Base-by-base conservation (phyloP, 306 rosid species). In the Glycyrrhiza uralensis region DNA sequence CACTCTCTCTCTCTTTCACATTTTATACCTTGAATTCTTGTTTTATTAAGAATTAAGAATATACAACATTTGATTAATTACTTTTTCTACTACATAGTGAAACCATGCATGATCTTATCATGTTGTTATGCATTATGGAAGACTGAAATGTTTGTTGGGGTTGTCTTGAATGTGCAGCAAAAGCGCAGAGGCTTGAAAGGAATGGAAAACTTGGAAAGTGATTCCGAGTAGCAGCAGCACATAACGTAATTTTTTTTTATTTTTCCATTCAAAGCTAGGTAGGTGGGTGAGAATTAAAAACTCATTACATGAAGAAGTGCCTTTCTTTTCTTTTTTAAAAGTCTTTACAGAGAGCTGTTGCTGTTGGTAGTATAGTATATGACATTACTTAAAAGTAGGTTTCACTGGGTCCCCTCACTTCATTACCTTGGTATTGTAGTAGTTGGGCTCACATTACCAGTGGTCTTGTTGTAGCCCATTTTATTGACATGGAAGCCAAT, bases 171-270 rank as follows among this genome's bases (percentile, higher is more conserved):
- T 61, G 33, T 70, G 88, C 93, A 88, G 93, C 90, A 82, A 82
- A 88, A 88, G 81, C 71, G 85, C 76, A 82, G 89, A 71, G 93
- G 90, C 4, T 79, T 88, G 68, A 86, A 88, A 68, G 93, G 93
- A 78, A 77, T 86, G 89, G 89, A 84, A 74, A 75, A 64, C 78
- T 41, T 38, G 72, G 76, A 76, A 22, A 76, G 75, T 69, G 81
- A 71, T 14, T 71, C 80, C 18, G 81, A 80, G 59, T 55, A 71
- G n/a, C n/a, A 54, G 12, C 11, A 61, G 72, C 85, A 77, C 71
- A 72, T 74, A 33, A 77, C 6, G 13, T 41, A 35, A 47, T 56
- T 55, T n/a, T n/a, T n/a, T n/a, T n/a, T n/a, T n/a, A n/a, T n/a
- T n/a, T n/a, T 55, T 55, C 50, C 70, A 74, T 22, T 63, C 54